phyloP scores from a whole-genome alignment of 2,329 filamentous ascomycete species.

The Grosmannia penicillata region DNA sequence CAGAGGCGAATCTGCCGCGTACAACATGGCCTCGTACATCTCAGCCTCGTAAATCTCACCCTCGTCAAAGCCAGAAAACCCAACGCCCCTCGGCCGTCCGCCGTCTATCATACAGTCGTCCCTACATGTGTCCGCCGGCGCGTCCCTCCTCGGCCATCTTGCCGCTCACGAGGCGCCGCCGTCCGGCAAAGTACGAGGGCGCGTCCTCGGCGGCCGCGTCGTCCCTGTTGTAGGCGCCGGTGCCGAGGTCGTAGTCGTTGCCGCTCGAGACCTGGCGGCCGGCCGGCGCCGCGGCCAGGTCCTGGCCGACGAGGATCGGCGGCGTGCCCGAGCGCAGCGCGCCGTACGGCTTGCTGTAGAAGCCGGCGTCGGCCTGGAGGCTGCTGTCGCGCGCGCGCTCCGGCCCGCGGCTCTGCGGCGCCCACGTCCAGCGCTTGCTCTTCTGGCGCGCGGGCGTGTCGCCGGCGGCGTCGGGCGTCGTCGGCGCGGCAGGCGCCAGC shows the following conservation, averaged over 20 bases:
- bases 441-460: background rate
- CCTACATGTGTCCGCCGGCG: no score
- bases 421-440: slow-evolving; percentile 10
- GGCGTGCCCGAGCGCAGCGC: slow-evolving; percentile 37
- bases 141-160: slow-evolving; percentile 58
- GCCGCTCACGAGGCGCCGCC: slow-evolving; percentile 52
- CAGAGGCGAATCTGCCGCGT: no score
- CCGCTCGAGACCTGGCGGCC: slow-evolving; percentile 43
- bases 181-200: slow-evolving; percentile 17
- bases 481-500: no score
- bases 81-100: no score
- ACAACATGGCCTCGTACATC: no score
- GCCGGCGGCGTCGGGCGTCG: background rate
- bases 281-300: slow-evolving; percentile 14
- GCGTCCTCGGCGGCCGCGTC: background rate
- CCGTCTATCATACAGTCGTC: no score
- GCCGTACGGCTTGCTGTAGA: slow-evolving; percentile 43
- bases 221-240: slow-evolving; percentile 5
- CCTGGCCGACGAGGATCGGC: slow-evolving; percentile 33
- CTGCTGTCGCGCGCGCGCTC: slow-evolving; percentile 21
- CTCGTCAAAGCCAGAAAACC: no score
- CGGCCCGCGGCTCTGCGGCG: slow-evolving; percentile 6
- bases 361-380: slow-evolving; percentile 32
- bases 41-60: no score
- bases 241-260: slow-evolving; percentile 32